Evolutionary conservation across 1,139 yeast genomes (phyloP), one percentile per base, ranked within the genome.

Genomic region (Debaryomyces sp.): DNA sequence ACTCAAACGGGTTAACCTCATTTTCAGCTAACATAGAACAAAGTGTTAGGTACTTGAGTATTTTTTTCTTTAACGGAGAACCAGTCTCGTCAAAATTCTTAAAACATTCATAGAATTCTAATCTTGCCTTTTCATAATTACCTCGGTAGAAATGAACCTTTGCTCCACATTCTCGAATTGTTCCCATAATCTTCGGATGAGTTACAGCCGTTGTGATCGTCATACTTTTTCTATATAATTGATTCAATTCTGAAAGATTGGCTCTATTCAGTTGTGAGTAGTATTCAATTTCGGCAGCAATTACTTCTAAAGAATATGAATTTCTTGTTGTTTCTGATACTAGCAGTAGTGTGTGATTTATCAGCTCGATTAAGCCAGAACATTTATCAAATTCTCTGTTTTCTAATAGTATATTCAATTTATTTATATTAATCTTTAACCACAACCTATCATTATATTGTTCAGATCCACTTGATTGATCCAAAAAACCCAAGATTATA

Each of bases 1-100:
- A 77, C 54, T 78, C 81, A 60, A 87, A 86, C 0, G 91, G 90
- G 56, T 85, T 84, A 51, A 87, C 81, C 50, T 78, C 81, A 48
- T 82, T 80, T 52, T 82, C 85, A 13, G 88, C 79, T 43, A 89
- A 66, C 53, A 88, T 71, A 7, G 87, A 82, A 26, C 89, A 80
- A 9, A 88, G 62, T 2, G 85, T 82, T 53, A 85, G 75, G 62
- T 84, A 85, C 54, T 82, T 82, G 53, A 89, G 71, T 4, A 84
- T 80, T 30, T 78, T 71, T 50, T 89, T 77, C 52, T 76, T 75
- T 43, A 71, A 71, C 18, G 72, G 64, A 48, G 87, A 82, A 1
- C 95, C 96, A 24, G 89, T 86, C 64, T 88, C 96, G 62, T 89
- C 95, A 63, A 83, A 88, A 54, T 80, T 84, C 57, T 85, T 85